These are phyloP conservation scores for Colletotrichum sp. DNA, from an alignment of 2,329 filamentous ascomycete species.

Conservation along the genomic window DNA sequence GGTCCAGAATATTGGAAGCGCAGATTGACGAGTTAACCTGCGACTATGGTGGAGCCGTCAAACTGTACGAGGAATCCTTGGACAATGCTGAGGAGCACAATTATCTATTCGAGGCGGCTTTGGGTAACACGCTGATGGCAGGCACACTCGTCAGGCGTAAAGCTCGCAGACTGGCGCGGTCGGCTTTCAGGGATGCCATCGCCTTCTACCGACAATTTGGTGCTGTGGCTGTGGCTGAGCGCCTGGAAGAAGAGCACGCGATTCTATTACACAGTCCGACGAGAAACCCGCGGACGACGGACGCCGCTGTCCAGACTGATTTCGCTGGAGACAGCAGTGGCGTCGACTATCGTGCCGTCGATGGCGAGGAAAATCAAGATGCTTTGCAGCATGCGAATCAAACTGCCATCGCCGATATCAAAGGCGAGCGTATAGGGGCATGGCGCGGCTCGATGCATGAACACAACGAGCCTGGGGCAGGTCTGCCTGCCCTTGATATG, in stretches of 20 bases:
- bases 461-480: slow-evolving; percentile 61
- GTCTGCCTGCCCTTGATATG: slow-evolving; percentile 80
- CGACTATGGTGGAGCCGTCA: slow-evolving; percentile 63
- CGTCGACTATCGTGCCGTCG: slow-evolving; percentile 55
- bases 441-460: slow-evolving; percentile 66
- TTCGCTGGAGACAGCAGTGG: slow-evolving; percentile 63
- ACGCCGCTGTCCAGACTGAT: slow-evolving; percentile 74
- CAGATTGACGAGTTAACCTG: slow-evolving; percentile 69
- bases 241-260: slow-evolving; percentile 72
- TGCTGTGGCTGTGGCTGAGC: slow-evolving; percentile 71
- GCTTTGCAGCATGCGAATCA: slow-evolving; percentile 48
- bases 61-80: slow-evolving; percentile 71
- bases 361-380: slow-evolving; percentile 47
- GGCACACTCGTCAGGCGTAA: slow-evolving; percentile 71
- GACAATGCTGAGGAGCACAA: slow-evolving; percentile 74
- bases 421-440: slow-evolving; percentile 65
- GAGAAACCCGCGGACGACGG: slow-evolving; percentile 62
- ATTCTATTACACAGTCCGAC: slow-evolving; percentile 69
- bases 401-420: slow-evolving; percentile 51
- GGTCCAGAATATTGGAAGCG: slow-evolving; percentile 72
- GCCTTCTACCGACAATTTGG: slow-evolving; percentile 72
- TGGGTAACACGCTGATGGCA: slow-evolving; percentile 76
- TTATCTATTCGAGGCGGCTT: slow-evolving; percentile 74
- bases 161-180: slow-evolving; percentile 70
- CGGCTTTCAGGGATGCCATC: slow-evolving; percentile 71